Percentiles rank a stretch among this genome's conserved stretches.
These are phyloP conservation scores for Dactylellina haptotyla DNA, from an alignment of 2,329 filamentous ascomycete genomes.

Conservation along the genomic window DNA sequence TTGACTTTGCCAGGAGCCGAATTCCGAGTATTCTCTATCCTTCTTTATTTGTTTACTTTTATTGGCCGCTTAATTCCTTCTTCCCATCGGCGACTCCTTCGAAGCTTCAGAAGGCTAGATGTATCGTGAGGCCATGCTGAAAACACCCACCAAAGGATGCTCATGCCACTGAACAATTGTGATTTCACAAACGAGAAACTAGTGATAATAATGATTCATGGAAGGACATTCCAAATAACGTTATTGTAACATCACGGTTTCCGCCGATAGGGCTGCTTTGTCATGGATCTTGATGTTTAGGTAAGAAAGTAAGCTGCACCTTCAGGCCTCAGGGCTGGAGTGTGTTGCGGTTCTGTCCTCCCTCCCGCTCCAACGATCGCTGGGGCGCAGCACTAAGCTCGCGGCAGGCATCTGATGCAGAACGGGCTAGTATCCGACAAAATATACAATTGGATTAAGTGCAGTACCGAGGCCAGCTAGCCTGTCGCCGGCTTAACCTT, in stretches of 20 bases:
- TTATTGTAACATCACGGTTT: neutral
- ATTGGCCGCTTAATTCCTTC: neutral
- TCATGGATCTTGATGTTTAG: neutral
- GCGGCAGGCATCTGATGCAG: neutral
- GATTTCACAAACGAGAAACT: too few relatives aligned
- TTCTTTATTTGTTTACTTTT: neutral
- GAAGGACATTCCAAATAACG: neutral
- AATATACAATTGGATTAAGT: neutral
- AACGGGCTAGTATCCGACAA: neutral
- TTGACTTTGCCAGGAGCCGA: neutral
- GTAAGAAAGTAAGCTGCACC: neutral
- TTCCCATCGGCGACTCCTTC: too few relatives aligned
- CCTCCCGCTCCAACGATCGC: neutral
- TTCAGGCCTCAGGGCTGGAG: neutral
- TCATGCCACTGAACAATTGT: too few relatives aligned
- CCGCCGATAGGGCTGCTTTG: slow-evolving; percentile 13
- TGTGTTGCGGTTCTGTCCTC: slow-evolving; percentile 1
- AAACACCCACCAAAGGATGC: too few relatives aligned
- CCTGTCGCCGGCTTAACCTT: neutral
- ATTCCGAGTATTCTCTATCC: neutral
- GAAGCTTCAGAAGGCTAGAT: too few relatives aligned
- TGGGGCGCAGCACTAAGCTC: slow-evolving; percentile 8
- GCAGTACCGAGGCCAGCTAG: neutral
- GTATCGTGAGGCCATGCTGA: too few relatives aligned
- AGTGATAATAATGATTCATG: neutral